Evolutionary conservation across 106 monocot genomes (phyloP), one percentile per base, ranked within the genome.

Genomic region (Phalaenopsis equestris): DNA sequence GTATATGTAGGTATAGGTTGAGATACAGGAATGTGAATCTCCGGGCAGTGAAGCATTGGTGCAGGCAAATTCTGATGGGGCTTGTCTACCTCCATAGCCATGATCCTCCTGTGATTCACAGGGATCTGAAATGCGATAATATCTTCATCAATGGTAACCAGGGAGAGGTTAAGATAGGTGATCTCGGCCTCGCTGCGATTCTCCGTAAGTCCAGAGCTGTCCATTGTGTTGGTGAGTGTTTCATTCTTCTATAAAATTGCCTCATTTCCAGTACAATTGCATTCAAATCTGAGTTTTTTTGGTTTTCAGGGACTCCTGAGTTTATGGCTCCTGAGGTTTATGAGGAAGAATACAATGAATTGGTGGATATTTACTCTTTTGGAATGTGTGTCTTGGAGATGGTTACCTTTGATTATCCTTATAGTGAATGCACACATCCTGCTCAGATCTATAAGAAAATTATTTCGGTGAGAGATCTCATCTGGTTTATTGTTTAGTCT

Each of bases 261-360:
- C 16, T 65, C n/a, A 24, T 18, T 9, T 42, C 19, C 43, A 18
- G 9, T 75, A 47, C 2, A 48, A 23, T 48, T 75, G 1, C 8
- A 47, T 75, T 21, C 8, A 23, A 21, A 45, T 45, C 3, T 75
- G 45, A 47, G 24, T 24, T 12, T 45, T 1, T 75, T 30, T 24
- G 24, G 24, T 77, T 3, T 41, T 42, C 81, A 92, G 96, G 97
- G 18, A 98, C 97, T 2, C 97, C 94, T 0, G 97, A 98, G 56
- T 98, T 97, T 85, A 97, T 97, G 97, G 96, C 96, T 5, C 96
- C 96, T 0, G 96, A 96, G 87, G 91, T 97, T 5, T 97, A 97
- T 47, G 86, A 90, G 70, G 94, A 94, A 85, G 94, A 97, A 74
- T 97, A 97, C 84, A 94, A 97, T 61, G 97, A 97, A 80, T 78